Percentiles rank a stretch among this genome's conserved stretches.
phyloP scores from a whole-genome alignment of 176 grass and related monocot species.

The Aegilops umbellulata region DNA sequence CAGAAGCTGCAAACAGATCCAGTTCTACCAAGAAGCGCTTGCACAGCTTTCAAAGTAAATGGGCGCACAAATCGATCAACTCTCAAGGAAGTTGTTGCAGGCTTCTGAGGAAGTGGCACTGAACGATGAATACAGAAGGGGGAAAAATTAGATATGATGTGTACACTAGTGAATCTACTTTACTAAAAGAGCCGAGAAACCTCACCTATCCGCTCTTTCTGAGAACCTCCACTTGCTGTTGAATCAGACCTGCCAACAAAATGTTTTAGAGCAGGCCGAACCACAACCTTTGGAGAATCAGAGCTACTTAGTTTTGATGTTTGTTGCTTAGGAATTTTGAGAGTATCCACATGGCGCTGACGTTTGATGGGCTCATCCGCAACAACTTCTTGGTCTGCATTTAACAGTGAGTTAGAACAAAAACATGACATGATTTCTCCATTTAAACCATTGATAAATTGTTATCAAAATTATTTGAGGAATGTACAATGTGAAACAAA shows the following conservation, averaged over 20 bases:
- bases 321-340: conserved; percentile 44
- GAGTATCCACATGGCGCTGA: conserved; percentile 28
- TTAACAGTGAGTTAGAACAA: conserved; percentile 27
- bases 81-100: conserved; percentile 72
- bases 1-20: conserved; percentile 74
- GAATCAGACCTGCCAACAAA: conserved; percentile 48
- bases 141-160: background rate
- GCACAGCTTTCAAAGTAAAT: conserved; percentile 87
- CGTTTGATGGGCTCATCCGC: conserved; percentile 52
- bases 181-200: background rate
- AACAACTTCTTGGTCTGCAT: conserved; percentile 40
- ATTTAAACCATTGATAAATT: background rate
- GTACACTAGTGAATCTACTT: background rate
- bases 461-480: background rate
- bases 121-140: conserved; percentile 21
- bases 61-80: conserved; percentile 75
- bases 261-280: conserved; percentile 27
- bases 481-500: conserved; percentile 1
- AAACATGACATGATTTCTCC: background rate
- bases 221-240: conserved; percentile 38
- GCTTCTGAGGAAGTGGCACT: conserved; percentile 67
- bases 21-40: conserved; percentile 75
- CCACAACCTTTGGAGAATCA: conserved; percentile 40
- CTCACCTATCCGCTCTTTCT: conserved; percentile 64
- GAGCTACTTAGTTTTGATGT: conserved; percentile 27